Conservation (phyloP, 208 protist species). For the Wallacemonas sp. region DNA sequence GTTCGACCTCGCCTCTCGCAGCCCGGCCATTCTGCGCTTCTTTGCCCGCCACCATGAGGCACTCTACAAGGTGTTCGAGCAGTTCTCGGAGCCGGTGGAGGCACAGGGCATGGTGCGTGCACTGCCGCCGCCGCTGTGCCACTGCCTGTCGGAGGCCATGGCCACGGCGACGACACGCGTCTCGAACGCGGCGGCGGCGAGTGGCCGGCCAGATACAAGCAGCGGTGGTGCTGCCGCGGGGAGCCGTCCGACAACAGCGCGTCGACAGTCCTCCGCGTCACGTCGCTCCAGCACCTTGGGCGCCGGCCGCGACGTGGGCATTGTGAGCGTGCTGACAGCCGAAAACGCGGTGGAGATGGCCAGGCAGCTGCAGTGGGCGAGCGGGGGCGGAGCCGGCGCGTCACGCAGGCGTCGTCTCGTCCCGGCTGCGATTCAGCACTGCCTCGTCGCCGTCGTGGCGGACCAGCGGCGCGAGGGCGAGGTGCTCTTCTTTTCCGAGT, state of each 20-base stretch:
- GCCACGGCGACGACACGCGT: not conserved
- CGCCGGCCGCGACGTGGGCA: conserved; percentile 47
- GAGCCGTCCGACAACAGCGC: not conserved
- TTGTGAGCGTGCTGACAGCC: conserved; percentile 61
- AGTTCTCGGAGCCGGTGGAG: conserved; percentile 55
- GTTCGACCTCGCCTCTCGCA: conserved; percentile 27
- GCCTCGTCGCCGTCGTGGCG: conserved; percentile 37
- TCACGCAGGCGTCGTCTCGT: conserved; percentile 27
- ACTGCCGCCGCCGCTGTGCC: conserved; percentile 49
- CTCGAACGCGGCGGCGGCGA: not conserved
- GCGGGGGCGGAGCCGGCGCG: not conserved
- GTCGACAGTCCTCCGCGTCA: not conserved
- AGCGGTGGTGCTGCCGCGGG: not conserved
- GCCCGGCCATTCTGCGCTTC: conserved; percentile 13
- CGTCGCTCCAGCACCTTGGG: not conserved
- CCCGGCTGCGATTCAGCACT: conserved; percentile 27
- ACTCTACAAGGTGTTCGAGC: conserved; percentile 45
- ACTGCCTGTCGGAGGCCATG: conserved; percentile 3
- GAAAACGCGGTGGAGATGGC: conserved; percentile 40
- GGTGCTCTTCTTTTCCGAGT: conserved; percentile 73
- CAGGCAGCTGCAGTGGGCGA: conserved; percentile 52
- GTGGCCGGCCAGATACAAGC: not conserved
- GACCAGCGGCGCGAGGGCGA: conserved; percentile 49
- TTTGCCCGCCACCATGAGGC: conserved; percentile 42
- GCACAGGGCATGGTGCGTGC: conserved; percentile 47